phyloP scores from a whole-genome alignment of 2,329 filamentous ascomycete species.

The Daldinia sp. region DNA sequence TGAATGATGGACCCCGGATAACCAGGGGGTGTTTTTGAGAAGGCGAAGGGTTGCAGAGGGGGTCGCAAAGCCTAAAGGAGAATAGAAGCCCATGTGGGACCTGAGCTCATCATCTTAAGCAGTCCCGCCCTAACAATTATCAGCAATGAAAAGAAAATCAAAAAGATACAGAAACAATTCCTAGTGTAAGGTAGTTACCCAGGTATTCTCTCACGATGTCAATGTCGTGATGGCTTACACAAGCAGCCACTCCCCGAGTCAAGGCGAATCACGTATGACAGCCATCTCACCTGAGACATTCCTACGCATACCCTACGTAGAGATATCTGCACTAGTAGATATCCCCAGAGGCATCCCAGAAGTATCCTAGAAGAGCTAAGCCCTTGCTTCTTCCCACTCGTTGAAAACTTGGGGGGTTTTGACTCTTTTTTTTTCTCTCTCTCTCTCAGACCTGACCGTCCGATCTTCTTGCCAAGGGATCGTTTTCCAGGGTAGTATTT shows the following conservation, averaged over 20 bases:
- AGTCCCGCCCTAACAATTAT: constrained; percentile 9
- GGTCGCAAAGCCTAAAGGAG: constrained; percentile 26
- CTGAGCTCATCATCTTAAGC: constrained; percentile 17
- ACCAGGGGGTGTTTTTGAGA: constrained; percentile 34
- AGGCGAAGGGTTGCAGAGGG: constrained; percentile 33
- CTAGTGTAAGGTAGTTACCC: background rate
- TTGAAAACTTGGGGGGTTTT: background rate
- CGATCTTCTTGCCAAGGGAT: constrained; percentile 45
- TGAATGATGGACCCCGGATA: constrained; percentile 26
- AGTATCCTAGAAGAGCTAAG: constrained; percentile 2
- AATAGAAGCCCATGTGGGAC: constrained; percentile 32
- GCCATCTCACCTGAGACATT: constrained; percentile 39
- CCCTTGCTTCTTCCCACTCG: constrained; percentile 34
- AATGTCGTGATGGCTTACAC: constrained; percentile 34
- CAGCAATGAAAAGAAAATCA: background rate
- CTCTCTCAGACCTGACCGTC: constrained; percentile 31
- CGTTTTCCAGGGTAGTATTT: constrained; percentile 43
- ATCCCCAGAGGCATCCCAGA: background rate
- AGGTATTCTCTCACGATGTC: constrained; percentile 22
- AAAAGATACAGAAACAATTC: constrained; percentile 22
- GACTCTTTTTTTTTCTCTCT: constrained; percentile 25
- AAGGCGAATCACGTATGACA: constrained; percentile 36
- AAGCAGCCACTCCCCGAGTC: constrained; percentile 26
- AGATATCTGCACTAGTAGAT: background rate
- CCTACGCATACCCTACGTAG: background rate